These are phyloP conservation scores for Prunus padus DNA, from an alignment of 306 rosid species.

Conservation along the genomic window DNA sequence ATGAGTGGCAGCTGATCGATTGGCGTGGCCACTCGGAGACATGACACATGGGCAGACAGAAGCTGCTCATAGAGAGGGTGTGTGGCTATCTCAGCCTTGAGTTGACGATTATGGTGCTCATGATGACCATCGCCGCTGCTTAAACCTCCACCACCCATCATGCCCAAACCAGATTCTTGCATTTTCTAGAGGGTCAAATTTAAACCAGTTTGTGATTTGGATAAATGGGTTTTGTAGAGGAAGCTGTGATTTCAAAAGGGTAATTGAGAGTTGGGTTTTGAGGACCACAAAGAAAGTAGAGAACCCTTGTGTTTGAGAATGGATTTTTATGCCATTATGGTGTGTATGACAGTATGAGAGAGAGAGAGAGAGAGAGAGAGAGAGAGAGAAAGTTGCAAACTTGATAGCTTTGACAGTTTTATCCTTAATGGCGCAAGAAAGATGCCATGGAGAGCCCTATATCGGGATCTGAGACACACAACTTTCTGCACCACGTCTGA, in stretches of 20 bases:
- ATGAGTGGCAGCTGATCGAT: constrained; percentile 89
- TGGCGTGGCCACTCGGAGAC: constrained; percentile 94
- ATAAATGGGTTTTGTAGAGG: not conserved
- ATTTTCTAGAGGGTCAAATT: constrained; percentile 23
- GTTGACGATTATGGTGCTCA: constrained; percentile 29
- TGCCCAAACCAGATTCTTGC: constrained; percentile 80
- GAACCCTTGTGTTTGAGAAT: not conserved
- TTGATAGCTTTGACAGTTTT: constrained; percentile 11
- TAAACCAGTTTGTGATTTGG: not conserved
- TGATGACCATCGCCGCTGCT: constrained; percentile 37
- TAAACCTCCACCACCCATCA: constrained; percentile 45
- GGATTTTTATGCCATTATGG: not conserved
- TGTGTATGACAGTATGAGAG: not conserved
- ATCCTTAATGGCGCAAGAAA: constrained; percentile 28
- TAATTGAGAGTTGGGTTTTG: not conserved
- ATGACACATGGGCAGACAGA: constrained; percentile 76
- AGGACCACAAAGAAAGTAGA: constrained; percentile 11
- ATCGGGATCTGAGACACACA: constrained; percentile 77
- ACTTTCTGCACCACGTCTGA: constrained; percentile 66
- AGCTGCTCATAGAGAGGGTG: constrained; percentile 90
- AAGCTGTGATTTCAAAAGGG: not conserved
- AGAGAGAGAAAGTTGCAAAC: not conserved
- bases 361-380: not conserved
- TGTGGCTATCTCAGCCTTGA: constrained; percentile 83
- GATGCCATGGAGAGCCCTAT: constrained; percentile 20